Evolutionary conservation across 2,329 filamentous ascomycete genomes (phyloP).

Genomic region (Penicillium paneum): DNA sequence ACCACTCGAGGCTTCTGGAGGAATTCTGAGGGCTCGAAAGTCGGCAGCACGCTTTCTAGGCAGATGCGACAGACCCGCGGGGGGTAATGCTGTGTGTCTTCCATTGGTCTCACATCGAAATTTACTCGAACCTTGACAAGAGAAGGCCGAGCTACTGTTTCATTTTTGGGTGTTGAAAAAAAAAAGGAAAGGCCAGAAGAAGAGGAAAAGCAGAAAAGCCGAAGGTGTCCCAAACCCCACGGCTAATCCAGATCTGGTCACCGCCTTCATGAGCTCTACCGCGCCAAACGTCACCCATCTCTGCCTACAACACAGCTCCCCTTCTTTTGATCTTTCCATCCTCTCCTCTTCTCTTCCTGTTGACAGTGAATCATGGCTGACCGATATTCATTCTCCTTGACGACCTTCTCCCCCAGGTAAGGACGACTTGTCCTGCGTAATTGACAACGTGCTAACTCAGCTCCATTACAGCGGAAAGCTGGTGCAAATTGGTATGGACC

Average conservation of each 20-base stretch:
- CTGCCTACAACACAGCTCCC: slow-evolving; percentile 25
- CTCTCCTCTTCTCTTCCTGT: slow-evolving; percentile 13
- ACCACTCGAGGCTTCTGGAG: slow-evolving; percentile 58
- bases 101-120: slow-evolving; percentile 11
- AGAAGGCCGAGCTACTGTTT: slow-evolving; percentile 15
- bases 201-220: slow-evolving; percentile 16
- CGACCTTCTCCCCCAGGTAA: slow-evolving; percentile 95
- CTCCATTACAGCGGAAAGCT: slow-evolving; percentile 76
- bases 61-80: slow-evolving; percentile 85
- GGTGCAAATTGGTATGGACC: slow-evolving; percentile 81
- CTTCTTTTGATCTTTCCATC: slow-evolving; percentile 15
- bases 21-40: slow-evolving; percentile 56
- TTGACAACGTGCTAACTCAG: slow-evolving; percentile 44
- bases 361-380: slow-evolving; percentile 70
- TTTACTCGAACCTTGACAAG: not conserved
- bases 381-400: slow-evolving; percentile 98
- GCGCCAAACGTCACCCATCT: slow-evolving; percentile 32
- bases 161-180: slow-evolving; percentile 12
- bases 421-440: slow-evolving; percentile 21
- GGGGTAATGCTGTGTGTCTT: slow-evolving; percentile 55
- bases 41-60: slow-evolving; percentile 66
- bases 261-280: slow-evolving; percentile 24
- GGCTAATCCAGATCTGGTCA: slow-evolving; percentile 19
- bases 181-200: not conserved
- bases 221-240: slow-evolving; percentile 6